A percentile compares a stretch with the other conserved stretches of the same genome.
phyloP scores from a whole-genome alignment of 2,329 filamentous ascomycete genomes.

The Aplosporella prunicola region DNA sequence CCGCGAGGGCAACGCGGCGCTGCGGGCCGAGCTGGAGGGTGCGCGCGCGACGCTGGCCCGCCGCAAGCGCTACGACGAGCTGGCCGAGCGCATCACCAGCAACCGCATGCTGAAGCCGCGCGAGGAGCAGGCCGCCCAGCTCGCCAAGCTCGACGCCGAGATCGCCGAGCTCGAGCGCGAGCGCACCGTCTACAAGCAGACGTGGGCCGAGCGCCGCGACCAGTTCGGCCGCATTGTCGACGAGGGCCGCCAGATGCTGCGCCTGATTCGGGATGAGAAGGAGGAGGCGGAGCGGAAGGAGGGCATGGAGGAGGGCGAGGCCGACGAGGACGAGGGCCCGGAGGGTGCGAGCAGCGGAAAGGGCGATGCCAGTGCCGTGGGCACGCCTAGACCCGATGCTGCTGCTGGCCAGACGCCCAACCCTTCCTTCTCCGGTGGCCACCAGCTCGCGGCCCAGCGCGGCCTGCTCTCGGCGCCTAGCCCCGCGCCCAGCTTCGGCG shows the following conservation, averaged over 20 bases:
- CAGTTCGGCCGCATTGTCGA: constrained; percentile 85
- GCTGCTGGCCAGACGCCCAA: constrained; percentile 17
- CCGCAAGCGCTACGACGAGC: constrained; percentile 77
- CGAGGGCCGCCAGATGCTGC: constrained; percentile 76
- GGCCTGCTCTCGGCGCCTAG: constrained; percentile 5
- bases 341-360: constrained; percentile 29
- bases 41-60: constrained; percentile 62
- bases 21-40: constrained; percentile 66
- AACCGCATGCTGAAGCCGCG: constrained; percentile 71
- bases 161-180: constrained; percentile 80
- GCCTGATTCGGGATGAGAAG: constrained; percentile 87
- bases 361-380: constrained; percentile 31
- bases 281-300: constrained; percentile 85
- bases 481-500: constrained; percentile 19
- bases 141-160: constrained; percentile 77
- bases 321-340: constrained; percentile 29
- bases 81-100: constrained; percentile 77
- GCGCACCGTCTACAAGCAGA: constrained; percentile 68
- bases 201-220: constrained; percentile 74
- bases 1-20: constrained; percentile 60
- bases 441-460: constrained; percentile 4
- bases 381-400: constrained; percentile 36
- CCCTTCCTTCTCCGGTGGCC: background rate
- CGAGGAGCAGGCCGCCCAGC: constrained; percentile 69
- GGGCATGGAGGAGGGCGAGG: constrained; percentile 43